A percentile compares a stretch with the other conserved stretches of the same genome.
phyloP scores from a whole-genome alignment of 805 yeast species.

The Lachancea waltii region DNA sequence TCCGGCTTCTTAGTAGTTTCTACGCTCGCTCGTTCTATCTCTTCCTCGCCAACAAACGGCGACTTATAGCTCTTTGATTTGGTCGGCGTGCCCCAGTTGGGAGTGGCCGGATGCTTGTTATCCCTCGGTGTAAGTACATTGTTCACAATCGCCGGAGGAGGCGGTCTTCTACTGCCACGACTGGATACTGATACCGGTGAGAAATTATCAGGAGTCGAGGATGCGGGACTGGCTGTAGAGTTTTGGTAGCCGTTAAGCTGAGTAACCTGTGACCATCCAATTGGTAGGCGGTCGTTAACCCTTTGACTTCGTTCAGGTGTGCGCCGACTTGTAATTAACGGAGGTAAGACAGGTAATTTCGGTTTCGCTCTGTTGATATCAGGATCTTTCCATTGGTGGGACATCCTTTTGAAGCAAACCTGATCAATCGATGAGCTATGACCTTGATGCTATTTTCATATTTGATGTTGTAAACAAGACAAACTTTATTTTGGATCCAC shows the following conservation, averaged over 20 bases:
- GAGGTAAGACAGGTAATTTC: constrained; percentile 28
- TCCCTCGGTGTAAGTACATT: background rate
- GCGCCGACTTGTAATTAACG: constrained; percentile 22
- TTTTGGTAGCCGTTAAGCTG: constrained; percentile 5
- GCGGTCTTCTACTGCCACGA: constrained; percentile 7
- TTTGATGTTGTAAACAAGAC: no score
- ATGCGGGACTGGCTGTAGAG: constrained; percentile 2
- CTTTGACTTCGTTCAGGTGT: constrained; percentile 12
- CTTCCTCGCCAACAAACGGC: constrained; percentile 17
- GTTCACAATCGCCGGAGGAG: constrained; percentile 4
- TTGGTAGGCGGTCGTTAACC: constrained; percentile 12
- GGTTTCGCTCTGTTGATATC: constrained; percentile 1
- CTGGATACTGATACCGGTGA: constrained; percentile 19
- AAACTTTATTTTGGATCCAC: no score
- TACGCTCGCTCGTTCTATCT: background rate
- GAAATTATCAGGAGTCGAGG: constrained; percentile 16
- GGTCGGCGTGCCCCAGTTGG: background rate
- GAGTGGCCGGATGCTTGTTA: background rate
- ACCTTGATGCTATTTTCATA: no score
- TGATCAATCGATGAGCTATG: no score
- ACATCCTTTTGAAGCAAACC: background rate
- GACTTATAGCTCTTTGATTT: constrained; percentile 10
- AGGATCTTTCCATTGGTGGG: background rate
- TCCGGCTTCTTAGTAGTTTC: constrained; percentile 1
- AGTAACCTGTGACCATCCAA: constrained; percentile 23